These are phyloP conservation scores for Drechmeria coniospora DNA, from an alignment of 2,329 filamentous ascomycete genomes.

Conservation along the genomic window DNA sequence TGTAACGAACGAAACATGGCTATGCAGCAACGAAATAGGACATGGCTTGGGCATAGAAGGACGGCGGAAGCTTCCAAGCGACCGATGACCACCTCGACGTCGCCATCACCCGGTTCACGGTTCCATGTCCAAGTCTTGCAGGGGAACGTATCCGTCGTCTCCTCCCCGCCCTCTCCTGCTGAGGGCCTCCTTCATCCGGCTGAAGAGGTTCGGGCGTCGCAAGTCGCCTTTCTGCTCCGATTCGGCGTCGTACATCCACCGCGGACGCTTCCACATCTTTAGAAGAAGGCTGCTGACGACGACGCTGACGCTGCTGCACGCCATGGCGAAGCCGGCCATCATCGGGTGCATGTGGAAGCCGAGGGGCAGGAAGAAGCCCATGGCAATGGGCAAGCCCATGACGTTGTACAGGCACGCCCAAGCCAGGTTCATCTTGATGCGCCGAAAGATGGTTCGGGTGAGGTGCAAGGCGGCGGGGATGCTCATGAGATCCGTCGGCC, in stretches of 20 bases:
- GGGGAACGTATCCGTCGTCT: conserved; percentile 43
- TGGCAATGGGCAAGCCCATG: conserved; percentile 83
- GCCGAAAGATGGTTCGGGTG: conserved; percentile 68
- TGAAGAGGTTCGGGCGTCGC: conserved; percentile 25
- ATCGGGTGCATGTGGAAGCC: conserved; percentile 82
- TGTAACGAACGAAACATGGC: too few species aligned
- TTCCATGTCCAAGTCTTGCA: conserved; percentile 33
- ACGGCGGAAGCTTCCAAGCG: too few species aligned
- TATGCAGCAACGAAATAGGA: too few species aligned
- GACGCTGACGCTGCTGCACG: conserved; percentile 75
- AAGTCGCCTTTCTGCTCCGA: conserved; percentile 41
- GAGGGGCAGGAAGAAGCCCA: conserved; percentile 88
- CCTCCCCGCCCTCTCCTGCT: conserved; percentile 22
- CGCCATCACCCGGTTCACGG: neutral
- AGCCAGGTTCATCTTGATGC: conserved; percentile 84
- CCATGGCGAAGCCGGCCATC: conserved; percentile 91
- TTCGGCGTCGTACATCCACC: conserved; percentile 66
- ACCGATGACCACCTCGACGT: neutral
- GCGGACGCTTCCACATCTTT: conserved; percentile 71
- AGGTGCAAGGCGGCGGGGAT: conserved; percentile 80
- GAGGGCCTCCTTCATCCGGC: conserved; percentile 25
- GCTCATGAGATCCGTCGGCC: conserved; percentile 76
- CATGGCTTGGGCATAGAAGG: too few species aligned
- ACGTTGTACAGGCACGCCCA: conserved; percentile 93
- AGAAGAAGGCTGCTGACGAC: conserved; percentile 71